Base-by-base conservation (phyloP, 805 yeast species). In the Nakazawaea ambrosiae region DNA sequence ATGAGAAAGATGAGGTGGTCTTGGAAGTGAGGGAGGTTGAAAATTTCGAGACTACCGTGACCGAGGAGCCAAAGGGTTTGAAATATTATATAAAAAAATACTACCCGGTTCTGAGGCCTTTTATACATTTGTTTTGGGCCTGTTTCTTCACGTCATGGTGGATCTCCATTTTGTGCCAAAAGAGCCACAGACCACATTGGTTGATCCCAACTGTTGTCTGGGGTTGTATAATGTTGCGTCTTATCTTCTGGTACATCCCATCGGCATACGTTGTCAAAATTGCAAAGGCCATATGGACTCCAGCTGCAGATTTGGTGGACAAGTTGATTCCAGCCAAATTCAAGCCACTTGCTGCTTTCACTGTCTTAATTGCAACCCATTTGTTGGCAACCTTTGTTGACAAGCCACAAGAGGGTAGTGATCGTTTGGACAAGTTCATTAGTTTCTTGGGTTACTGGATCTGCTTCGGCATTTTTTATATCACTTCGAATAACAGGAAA, bases 391-490 rank as follows among this genome's bases (percentile, higher is more conserved):
- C 80, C 15, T 68, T 81, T 1, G 73, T 77, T 48, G 69, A 70
- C 7, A 69, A 74, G 2, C 54, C 60, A 8, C 73, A 69, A 45
- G 64, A 70, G 23, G 54, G 51, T 3, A 68, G 65, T 44, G 72
- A 80, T 7, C 51, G 74, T 44, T 44, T 56, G 18, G 81, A 77
- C 45, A 65, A 82, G 40, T 79, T 75, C 3, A 60, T 75, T 32
- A 73, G 82, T 5, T 72, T 77, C 47, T 64, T 73, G 35, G 83
- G 83, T 0, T 55, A 67, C 36, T 49, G 69, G 24, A 70, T 75
- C 20, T 64, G 78, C 15, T 46, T 75, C 27, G 46, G 54, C 23
- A 59, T 60, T 0, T 61, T 77, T 37, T 75, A 53, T 41, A 35
- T 57, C 28, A 64, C 79, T 25, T 70, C 78, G 10, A 59, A 58